phyloP scores from a whole-genome alignment of 768 basidiomycete species.

The Phlegmacium glaucopus region DNA sequence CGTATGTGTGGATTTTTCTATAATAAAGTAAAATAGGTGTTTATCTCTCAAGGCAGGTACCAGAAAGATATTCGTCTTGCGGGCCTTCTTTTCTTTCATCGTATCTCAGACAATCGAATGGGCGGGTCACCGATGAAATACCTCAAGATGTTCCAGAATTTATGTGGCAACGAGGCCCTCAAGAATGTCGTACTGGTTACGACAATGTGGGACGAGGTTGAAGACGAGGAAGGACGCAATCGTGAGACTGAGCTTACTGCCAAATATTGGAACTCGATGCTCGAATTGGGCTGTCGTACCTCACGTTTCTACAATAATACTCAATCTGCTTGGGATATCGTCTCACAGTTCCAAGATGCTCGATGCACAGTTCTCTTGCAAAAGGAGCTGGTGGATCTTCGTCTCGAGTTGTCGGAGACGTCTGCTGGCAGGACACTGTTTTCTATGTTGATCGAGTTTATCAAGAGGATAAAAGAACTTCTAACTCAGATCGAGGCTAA shows the following conservation, averaged over 20 bases:
- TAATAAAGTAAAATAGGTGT: background rate
- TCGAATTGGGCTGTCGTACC: conserved; percentile 1
- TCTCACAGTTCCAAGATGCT: background rate
- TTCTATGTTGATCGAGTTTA: background rate
- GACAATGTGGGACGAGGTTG: conserved; percentile 14
- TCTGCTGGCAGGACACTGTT: background rate
- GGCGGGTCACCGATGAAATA: conserved; percentile 23
- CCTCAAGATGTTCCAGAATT: conserved; percentile 29
- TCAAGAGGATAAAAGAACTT: background rate
- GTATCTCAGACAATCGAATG: conserved; percentile 23
- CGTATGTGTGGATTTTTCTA: conserved; percentile 8
- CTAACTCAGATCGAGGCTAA: background rate
- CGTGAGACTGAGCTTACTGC: conserved; percentile 2
- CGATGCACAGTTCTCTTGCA: background rate
- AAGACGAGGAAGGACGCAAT: background rate
- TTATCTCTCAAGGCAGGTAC: background rate
- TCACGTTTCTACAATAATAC: conserved; percentile 1
- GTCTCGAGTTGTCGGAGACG: background rate
- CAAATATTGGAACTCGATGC: conserved; percentile 8
- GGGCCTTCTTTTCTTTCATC: conserved; percentile 27
- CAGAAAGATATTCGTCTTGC: conserved; percentile 8
- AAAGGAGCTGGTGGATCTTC: background rate
- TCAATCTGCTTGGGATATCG: background rate
- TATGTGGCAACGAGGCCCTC: conserved; percentile 31
- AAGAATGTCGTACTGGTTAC: conserved; percentile 30